A percentile compares a stretch with the other conserved stretches of the same genome.
These are phyloP conservation scores for Diplodia seriata DNA, from an alignment of 2,329 filamentous ascomycete genomes.

Conservation along the genomic window DNA sequence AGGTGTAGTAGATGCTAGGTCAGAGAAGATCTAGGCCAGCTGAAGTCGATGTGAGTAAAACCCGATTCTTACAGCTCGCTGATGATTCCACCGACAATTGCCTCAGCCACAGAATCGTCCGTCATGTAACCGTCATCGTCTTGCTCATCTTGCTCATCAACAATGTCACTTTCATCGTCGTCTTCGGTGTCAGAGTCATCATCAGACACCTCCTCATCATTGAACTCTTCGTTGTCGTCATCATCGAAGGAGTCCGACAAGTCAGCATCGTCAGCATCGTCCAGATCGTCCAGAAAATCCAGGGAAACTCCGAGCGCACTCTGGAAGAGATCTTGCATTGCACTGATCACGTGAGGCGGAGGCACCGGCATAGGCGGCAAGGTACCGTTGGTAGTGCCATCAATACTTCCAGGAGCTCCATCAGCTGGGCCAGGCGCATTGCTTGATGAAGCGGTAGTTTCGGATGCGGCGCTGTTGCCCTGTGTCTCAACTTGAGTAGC, in stretches of 20 bases:
- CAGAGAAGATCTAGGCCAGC: neutral
- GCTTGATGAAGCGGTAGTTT: neutral
- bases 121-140: constrained; percentile 13
- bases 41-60: neutral
- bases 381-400: neutral
- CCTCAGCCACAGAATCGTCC: constrained; percentile 6
- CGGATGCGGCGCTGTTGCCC: neutral
- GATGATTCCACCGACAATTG: constrained; percentile 6
- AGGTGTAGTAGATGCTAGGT: neutral
- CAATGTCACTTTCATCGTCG: neutral
- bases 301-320: constrained; percentile 20
- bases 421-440: neutral
- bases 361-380: constrained; percentile 10
- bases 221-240: constrained; percentile 9
- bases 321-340: constrained; percentile 25
- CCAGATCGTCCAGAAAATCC: constrained; percentile 7
- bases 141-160: neutral
- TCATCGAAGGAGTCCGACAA: constrained; percentile 4
- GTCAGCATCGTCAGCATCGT: neutral
- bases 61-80: neutral
- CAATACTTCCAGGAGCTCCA: neutral
- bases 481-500: neutral
- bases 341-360: constrained; percentile 16
- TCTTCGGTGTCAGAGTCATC: neutral
- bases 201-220: constrained; percentile 2